Evolutionary conservation across 1,139 yeast species (phyloP).

Genomic region (Citeromyces hawaiiensis): DNA sequence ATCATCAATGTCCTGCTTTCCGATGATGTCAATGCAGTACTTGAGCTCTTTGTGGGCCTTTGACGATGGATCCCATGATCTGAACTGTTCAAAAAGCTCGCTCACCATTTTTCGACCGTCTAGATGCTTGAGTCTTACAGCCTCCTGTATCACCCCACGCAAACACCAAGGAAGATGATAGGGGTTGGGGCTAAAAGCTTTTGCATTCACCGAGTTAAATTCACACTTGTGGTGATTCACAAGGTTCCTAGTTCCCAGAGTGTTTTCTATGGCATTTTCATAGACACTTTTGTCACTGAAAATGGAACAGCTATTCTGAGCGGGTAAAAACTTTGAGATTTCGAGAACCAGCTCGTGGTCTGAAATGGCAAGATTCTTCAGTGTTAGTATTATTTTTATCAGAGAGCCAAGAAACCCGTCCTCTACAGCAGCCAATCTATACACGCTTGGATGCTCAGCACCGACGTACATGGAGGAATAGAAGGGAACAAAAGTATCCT

Average conservation of each 20-base stretch:
- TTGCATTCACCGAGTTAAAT: slow-evolving; percentile 46
- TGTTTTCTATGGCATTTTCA: slow-evolving; percentile 62
- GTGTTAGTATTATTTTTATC: slow-evolving; percentile 20
- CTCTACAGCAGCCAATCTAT: slow-evolving; percentile 67
- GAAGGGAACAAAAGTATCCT: slow-evolving; percentile 86
- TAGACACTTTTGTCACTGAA: slow-evolving; percentile 82
- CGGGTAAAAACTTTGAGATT: slow-evolving; percentile 71
- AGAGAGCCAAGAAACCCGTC: slow-evolving; percentile 38
- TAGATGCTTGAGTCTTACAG: slow-evolving; percentile 30
- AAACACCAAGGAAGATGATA: slow-evolving; percentile 87
- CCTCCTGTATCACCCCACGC: slow-evolving; percentile 62
- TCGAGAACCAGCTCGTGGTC: slow-evolving; percentile 76
- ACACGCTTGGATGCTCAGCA: slow-evolving; percentile 78
- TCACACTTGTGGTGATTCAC: slow-evolving; percentile 25
- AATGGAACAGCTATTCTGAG: slow-evolving; percentile 87
- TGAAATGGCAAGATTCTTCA: slow-evolving; percentile 52
- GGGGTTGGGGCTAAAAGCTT: slow-evolving; percentile 62
- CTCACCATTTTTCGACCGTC: slow-evolving; percentile 18
- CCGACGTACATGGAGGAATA: slow-evolving; percentile 81
- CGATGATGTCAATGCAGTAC: slow-evolving; percentile 16
- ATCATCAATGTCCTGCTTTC: slow-evolving; percentile 15
- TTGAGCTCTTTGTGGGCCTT: slow-evolving; percentile 27
- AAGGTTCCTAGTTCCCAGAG: slow-evolving; percentile 64
- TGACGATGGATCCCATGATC: slow-evolving; percentile 26
- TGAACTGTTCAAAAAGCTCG: slow-evolving; percentile 21